phyloP scores from a whole-genome alignment of 768 basidiomycete species.

The Asterophora lycoperdoides region DNA sequence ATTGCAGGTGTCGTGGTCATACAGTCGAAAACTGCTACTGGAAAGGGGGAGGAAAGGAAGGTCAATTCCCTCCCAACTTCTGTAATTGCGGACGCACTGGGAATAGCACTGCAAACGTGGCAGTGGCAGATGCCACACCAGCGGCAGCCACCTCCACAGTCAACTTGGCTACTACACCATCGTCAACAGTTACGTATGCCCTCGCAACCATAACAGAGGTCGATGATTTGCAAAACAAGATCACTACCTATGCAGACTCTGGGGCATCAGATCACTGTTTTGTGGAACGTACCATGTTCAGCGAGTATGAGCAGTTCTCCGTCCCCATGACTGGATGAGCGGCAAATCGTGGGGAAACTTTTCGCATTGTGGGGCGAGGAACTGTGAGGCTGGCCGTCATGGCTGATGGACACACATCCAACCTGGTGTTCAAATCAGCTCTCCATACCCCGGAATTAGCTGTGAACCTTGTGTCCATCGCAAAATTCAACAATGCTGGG shows the following conservation, averaged over 20 bases:
- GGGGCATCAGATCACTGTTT: too few relatives aligned
- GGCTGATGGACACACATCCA: too few relatives aligned
- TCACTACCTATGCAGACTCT: not conserved
- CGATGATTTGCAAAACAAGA: not conserved
- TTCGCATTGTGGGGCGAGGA: not conserved
- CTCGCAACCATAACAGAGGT: not conserved
- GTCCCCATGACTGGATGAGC: not conserved
- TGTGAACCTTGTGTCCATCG: conserved; percentile 2
- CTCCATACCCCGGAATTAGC: conserved; percentile 1
- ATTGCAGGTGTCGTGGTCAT: not conserved
- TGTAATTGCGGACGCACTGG: not conserved
- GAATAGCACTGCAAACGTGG: not conserved
- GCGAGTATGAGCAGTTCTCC: too few relatives aligned
- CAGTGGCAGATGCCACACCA: not conserved
- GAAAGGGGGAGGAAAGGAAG: too few relatives aligned
- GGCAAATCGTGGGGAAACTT: not conserved
- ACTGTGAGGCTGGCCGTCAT: not conserved
- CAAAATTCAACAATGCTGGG: conserved; percentile 1
- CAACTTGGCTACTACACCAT: not conserved
- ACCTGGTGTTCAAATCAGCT: not conserved
- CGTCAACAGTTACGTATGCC: not conserved
- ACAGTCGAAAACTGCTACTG: conserved; percentile 2
- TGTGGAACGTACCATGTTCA: not conserved
- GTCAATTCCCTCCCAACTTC: too few relatives aligned
- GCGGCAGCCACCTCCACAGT: not conserved